Base-by-base conservation (phyloP, 805 yeast species). In the Wickerhamomyces queroliae region DNA sequence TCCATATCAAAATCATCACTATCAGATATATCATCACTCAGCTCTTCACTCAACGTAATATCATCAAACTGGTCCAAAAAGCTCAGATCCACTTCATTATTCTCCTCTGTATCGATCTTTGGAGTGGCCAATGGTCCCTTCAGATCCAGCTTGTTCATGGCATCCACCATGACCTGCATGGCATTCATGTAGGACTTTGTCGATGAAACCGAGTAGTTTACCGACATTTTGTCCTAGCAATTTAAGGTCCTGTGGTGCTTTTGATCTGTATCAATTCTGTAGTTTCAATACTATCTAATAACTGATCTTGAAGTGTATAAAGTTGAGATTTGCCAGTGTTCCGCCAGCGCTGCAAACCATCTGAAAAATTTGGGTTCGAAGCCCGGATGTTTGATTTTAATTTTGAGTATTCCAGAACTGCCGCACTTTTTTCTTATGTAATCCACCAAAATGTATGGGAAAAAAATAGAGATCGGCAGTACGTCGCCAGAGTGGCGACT, bases 141-240 rank as follows among this genome's bases (percentile, higher is more conserved):
- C 12, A 53, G 29, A 1, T 58, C 50, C 1, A 53, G 18, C 5
- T 31, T 43, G 3, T 59, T 55, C 41, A 79, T 54, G 1, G 70
- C 58, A 6, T 72, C 76, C n/a, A 75, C 64, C 81, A 84, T 76
- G 2, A 78, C 72, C 56, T 72, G 74, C 88, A 84, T 82, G 16
- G 93, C 91, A 55, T 74, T 75, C 83, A 84, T 76, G 59, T 76
- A 84, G 18, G 93, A 83, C 59, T 76, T 74, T 9, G 90, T 82
- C 1, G 90, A 82, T 12, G 74, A 65, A 8, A 71, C 83, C 35
- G 74, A 70, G 46, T 76, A 77, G 6, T 73, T 50, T 0, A 64
- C 64, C 2, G 76, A 63, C 79, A 74, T 75, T 20, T 6, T 21
- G n/a, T 16, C 20, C 18, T 4, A 10, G 13, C 4, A 5, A 26